A percentile compares a stretch with the other conserved stretches of the same genome.
phyloP scores from a whole-genome alignment of 2,329 filamentous ascomycete genomes.

The Exophiala xenobiotica region DNA sequence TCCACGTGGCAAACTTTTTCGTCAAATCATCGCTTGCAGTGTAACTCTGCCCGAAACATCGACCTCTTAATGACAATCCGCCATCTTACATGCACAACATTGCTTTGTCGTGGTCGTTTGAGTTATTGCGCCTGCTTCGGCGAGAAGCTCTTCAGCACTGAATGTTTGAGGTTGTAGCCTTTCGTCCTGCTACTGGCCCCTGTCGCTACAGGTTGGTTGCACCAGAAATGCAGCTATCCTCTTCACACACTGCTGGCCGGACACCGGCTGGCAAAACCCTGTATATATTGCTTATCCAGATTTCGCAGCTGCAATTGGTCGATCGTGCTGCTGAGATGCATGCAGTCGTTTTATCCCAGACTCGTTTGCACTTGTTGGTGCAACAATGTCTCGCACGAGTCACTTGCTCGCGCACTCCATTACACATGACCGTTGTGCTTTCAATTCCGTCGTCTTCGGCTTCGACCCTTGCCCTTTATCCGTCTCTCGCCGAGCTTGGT shows the following conservation, averaged over 20 bases:
- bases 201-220: background rate
- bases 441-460: too few species aligned
- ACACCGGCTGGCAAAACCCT: background rate
- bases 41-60: slow-evolving; percentile 3
- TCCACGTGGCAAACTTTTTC: background rate
- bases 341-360: background rate
- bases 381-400: background rate
- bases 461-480: too few species aligned
- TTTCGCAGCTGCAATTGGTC: background rate
- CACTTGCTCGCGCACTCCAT: background rate
- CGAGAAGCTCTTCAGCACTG: too few species aligned
- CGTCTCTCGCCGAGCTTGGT: too few species aligned
- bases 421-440: too few species aligned
- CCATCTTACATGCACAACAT: background rate
- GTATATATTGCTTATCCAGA: background rate
- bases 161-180: background rate
- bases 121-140: too few species aligned
- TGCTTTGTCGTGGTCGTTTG: background rate
- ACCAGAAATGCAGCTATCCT: background rate
- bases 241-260: background rate
- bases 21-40: background rate
- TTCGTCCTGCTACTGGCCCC: background rate
- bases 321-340: background rate
- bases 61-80: too few species aligned
- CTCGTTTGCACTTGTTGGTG: slow-evolving; percentile 4